Percentiles rank a stretch among this genome's conserved stretches.
These are phyloP conservation scores for Fagus crenata DNA, from an alignment of 306 rosid genomes.

Conservation along the genomic window DNA sequence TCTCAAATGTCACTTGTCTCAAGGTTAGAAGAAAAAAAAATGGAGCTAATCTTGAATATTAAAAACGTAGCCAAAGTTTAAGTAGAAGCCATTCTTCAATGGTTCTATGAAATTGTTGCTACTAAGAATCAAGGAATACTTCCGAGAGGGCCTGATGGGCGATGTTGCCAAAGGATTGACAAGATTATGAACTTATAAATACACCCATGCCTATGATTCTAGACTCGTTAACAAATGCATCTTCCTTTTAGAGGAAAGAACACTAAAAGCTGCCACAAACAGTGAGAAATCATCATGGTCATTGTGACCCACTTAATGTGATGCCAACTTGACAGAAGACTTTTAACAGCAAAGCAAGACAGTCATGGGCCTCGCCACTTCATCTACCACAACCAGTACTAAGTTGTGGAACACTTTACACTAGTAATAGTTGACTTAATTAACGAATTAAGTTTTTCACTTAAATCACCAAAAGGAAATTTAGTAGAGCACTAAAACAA, in stretches of 20 bases:
- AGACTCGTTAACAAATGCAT: background rate
- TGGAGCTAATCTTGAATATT: constrained; percentile 2
- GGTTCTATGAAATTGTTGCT: constrained; percentile 9
- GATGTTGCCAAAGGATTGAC: constrained; percentile 6
- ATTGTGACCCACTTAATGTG: constrained; percentile 33
- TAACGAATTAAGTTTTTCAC: constrained; percentile 25
- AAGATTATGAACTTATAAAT: background rate
- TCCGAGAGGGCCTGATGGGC: background rate
- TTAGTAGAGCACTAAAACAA: background rate
- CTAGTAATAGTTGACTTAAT: constrained; percentile 13
- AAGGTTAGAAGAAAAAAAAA: background rate
- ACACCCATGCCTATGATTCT: constrained; percentile 6
- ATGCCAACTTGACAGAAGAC: constrained; percentile 31
- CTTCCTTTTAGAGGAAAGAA: background rate
- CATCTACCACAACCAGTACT: constrained; percentile 17
- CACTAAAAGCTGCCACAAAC: background rate
- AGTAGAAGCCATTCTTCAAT: background rate
- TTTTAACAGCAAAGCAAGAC: constrained; percentile 21
- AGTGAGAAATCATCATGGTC: constrained; percentile 24
- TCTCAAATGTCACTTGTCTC: background rate
- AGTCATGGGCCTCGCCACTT: constrained; percentile 27
- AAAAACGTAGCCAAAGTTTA: constrained; percentile 2
- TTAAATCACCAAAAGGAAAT: background rate
- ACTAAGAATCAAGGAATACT: background rate
- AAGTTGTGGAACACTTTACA: constrained; percentile 16